Conservation (phyloP, 1,284 basidiomycete species). For the Pholiota adiposa region DNA sequence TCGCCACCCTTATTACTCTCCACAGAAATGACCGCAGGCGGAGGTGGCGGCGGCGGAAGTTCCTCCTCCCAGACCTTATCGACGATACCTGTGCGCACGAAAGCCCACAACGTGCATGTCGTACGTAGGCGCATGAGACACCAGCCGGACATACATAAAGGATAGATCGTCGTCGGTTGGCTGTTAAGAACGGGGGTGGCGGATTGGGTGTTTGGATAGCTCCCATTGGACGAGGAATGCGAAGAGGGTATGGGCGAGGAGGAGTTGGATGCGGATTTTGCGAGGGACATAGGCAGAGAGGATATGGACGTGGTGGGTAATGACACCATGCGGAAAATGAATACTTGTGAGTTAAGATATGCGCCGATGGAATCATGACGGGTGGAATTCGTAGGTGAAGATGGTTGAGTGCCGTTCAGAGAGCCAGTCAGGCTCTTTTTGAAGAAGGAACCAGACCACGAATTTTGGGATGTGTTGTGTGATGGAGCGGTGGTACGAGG, state of each 20-base stretch:
- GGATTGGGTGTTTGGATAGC: constrained; percentile 17
- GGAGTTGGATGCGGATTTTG: constrained; percentile 31
- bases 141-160: constrained; percentile 79
- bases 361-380: constrained; percentile 15
- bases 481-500: constrained; percentile 28
- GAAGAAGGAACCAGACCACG: constrained; percentile 62
- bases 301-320: constrained; percentile 30
- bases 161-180: constrained; percentile 58
- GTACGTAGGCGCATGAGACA: constrained; percentile 79
- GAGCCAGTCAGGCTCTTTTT: constrained; percentile 43
- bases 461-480: constrained; percentile 28
- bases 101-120: constrained; percentile 93
- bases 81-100: constrained; percentile 80
- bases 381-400: constrained; percentile 18
- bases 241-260: constrained; percentile 6
- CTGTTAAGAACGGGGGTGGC: constrained; percentile 25
- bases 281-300: constrained; percentile 29
- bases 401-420: constrained; percentile 17
- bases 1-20: constrained; percentile 12
- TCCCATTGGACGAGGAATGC: constrained; percentile 14
- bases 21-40: constrained; percentile 12
- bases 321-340: constrained; percentile 62
- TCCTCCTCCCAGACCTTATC: constrained; percentile 89
- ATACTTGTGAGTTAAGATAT: constrained; percentile 44
- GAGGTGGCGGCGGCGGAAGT: constrained; percentile 40